Evolutionary conservation across 2,329 filamentous ascomycete species (phyloP), one percentile per base, ranked within the genome.

Genomic region (Rutstroemia sp.): DNA sequence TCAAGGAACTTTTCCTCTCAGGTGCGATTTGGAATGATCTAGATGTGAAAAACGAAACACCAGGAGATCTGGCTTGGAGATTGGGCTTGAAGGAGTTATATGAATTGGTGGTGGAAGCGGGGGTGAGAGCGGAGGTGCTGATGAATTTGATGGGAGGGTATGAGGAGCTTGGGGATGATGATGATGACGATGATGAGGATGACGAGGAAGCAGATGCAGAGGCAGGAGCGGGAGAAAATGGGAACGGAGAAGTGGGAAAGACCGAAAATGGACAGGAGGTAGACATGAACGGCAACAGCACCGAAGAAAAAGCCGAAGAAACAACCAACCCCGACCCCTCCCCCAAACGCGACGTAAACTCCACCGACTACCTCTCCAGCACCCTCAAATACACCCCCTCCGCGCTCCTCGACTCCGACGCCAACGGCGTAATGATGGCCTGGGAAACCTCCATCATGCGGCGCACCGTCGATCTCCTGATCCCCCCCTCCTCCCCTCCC

Each of bases 11-110:
- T 7, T 83, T 97, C 59, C 80, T 92, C 67, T 87, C 88, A 64
- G 94, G 94, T 34, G 94, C 90, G 10, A 96, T 97, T 64, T 99
- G 94, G 94, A 99, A 99, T 74, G 92, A 96, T 70, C 77, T 97
- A 56, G 90, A 97, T 71, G 74, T 77, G 63, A 86, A 89, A 64
- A 81, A 90, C 65, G 92, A 97, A 77, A 97, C 94, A 3, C 91
- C 94, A 0, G 94, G 91, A 7, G 97, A 92, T 70, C 75, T 96
- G 45, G 94, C 94, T 8, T 77, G 79, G 57, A 75, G 83, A 25
- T 70, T 96, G 23, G 86, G 87, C 0, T 75, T 88, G 65, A 78
- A 73, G 54, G 79, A 82, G 50, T 73, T 96, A 38, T 97, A 99
- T 69, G 81, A 87, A 42, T 72, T 91, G 57, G 89, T 92, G 69